Base-by-base conservation (phyloP, 345 rosid species). In the Atalantia buxifolia region DNA sequence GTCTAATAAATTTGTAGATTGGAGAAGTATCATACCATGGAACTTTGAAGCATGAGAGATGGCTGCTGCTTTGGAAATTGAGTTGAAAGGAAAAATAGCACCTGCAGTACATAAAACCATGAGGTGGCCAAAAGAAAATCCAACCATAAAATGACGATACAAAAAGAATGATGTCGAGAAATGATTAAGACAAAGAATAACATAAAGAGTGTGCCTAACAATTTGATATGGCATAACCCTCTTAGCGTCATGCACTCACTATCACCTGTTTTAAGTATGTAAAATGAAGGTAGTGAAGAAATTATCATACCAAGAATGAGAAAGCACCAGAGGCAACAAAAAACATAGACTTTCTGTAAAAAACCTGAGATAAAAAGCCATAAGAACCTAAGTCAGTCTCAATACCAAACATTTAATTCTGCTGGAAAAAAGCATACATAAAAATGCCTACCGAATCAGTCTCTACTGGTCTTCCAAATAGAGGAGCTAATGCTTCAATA, bases 21-120 rank as follows among this genome's bases (percentile, higher is more conserved):
- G 10, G 31, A 76, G 48, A 8, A 27, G 78, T 27, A 67, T 53
- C 21, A 71, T 77, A 95, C 99, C 97, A 91, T 94, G 72, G 86
- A 86, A 87, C 99, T 96, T 76, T 91, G 97, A 72, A 96, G 92
- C 85, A 89, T 81, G 78, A 96, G 76, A 79, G 85, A 79, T 53
- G 98, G 97, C 77, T 86, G 98, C 73, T 91, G 93, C 87, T 89
- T 96, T 9, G 99, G 99, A 84, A 92, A 96, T 81, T 88, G 95
- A 67, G 92, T 83, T 84, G 95, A 77, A 76, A 96, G 70, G 71
- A 77, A 79, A 81, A 96, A 66, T 81, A 92, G 90, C 79, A 92
- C 95, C 99, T 96, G 86, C 78, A 79, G 35, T 73, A 76, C 21
- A 75, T 8, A 75, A 42, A 35, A 67, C 31, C 27, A 30, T n/a